These are phyloP conservation scores for Sphenostylis stenocarpa DNA, from an alignment of 306 rosid species.

Conservation along the genomic window DNA sequence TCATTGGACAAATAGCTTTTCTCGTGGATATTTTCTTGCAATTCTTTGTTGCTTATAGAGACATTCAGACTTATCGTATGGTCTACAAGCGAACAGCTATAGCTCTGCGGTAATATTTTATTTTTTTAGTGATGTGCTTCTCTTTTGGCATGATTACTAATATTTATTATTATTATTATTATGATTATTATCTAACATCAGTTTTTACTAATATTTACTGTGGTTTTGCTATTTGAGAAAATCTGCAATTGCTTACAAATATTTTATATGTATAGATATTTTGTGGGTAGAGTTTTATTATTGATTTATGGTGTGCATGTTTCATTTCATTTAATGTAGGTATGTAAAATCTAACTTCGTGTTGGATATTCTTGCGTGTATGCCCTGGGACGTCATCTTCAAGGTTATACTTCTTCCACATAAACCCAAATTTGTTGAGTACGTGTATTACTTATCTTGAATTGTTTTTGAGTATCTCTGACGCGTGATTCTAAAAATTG, in stretches of 20 bases:
- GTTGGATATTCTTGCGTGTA: constrained; percentile 78
- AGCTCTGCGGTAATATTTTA: constrained; percentile 59
- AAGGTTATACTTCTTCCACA: constrained; percentile 53
- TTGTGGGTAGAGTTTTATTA: not conserved
- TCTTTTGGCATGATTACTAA: constrained; percentile 9
- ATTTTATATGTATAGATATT: not conserved
- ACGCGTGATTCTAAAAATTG: not conserved
- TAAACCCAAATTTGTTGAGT: constrained; percentile 9
- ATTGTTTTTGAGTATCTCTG: constrained; percentile 12
- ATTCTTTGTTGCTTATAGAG: constrained; percentile 81
- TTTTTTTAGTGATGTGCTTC: not conserved
- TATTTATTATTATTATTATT: not conserved
- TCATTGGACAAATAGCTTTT: constrained; percentile 79
- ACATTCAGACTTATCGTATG: constrained; percentile 76
- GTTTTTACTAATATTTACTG: not conserved
- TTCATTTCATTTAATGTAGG: constrained; percentile 44
- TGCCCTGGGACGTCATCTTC: constrained; percentile 95
- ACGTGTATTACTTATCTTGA: not conserved
- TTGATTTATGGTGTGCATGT: not conserved
- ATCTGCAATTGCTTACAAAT: not conserved
- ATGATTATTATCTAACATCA: not conserved
- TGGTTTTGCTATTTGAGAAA: not conserved
- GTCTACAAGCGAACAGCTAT: constrained; percentile 66
- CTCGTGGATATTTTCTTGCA: constrained; percentile 74
- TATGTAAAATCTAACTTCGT: constrained; percentile 73